Evolutionary conservation across 1,139 yeast genomes (phyloP).

Genomic region (Suhomyces chickasaworum): DNA sequence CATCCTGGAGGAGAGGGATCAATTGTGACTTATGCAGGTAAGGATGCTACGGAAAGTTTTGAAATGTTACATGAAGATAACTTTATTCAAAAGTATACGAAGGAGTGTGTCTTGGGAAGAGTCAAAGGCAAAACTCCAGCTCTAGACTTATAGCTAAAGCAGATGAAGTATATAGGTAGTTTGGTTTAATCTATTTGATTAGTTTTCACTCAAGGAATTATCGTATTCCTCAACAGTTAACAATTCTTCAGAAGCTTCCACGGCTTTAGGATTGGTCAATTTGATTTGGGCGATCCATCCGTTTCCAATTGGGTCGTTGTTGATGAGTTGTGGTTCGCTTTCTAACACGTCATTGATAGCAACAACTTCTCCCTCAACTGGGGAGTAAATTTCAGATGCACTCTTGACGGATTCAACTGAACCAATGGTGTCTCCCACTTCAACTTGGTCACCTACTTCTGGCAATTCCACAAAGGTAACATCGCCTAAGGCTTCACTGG

Average conservation of each 20-base stretch:
- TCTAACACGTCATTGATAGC: conserved; percentile 71
- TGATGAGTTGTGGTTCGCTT: conserved; percentile 74
- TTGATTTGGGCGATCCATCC: conserved; percentile 90
- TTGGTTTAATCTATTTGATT: conserved; percentile 1
- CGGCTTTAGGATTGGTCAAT: conserved; percentile 40
- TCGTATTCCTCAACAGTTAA: conserved; percentile 61
- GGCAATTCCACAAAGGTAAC: conserved; percentile 93
- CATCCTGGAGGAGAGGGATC: conserved; percentile 92
- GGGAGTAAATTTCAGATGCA: conserved; percentile 91
- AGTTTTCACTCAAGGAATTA: conserved; percentile 55
- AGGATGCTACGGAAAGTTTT: conserved; percentile 86
- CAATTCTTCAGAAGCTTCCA: conserved; percentile 33
- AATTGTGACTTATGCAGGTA: conserved; percentile 79
- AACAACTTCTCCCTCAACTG: conserved; percentile 74
- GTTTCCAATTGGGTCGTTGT: conserved; percentile 86
- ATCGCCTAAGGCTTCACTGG: conserved; percentile 97
- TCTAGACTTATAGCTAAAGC: conserved; percentile 28
- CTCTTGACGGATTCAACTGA: conserved; percentile 94
- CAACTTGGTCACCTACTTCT: conserved; percentile 66
- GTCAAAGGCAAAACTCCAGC: conserved; percentile 49
- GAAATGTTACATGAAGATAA: conserved; percentile 60
- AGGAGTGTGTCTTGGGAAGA: conserved; percentile 49
- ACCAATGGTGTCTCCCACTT: conserved; percentile 81
- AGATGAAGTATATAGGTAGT: conserved; percentile 1
- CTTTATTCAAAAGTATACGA: conserved; percentile 52